Evolutionary conservation across 2,329 filamentous ascomycete species (phyloP).

Genomic region (Alternaria brassicicola): DNA sequence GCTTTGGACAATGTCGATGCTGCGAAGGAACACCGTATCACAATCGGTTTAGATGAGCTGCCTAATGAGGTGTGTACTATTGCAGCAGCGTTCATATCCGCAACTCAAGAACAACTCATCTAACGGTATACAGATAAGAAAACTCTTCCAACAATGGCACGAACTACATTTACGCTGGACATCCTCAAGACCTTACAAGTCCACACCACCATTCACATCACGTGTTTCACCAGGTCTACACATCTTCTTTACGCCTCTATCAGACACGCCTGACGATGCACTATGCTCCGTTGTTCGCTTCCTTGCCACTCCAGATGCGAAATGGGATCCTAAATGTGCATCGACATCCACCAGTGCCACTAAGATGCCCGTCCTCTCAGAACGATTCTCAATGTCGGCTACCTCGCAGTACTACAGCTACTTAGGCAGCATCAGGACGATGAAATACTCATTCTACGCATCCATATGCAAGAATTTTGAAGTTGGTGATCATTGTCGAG

Average conservation of each 20-base stretch:
- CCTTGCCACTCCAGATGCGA: conserved; percentile 60
- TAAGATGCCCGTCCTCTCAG: conserved; percentile 59
- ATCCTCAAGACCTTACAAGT: conserved; percentile 62
- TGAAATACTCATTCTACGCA: conserved; percentile 61
- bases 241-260: conserved; percentile 71
- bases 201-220: conserved; percentile 73
- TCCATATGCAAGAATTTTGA: conserved; percentile 56
- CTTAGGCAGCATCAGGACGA: conserved; percentile 61
- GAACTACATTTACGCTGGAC: conserved; percentile 83
- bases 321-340: conserved; percentile 66
- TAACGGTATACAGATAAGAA: conserved; percentile 58
- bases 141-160: conserved; percentile 67
- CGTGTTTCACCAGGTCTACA: conserved; percentile 81
- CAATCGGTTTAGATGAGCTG: conserved; percentile 74
- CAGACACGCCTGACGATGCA: conserved; percentile 36
- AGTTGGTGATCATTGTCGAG: conserved; percentile 53
- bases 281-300: conserved; percentile 66
- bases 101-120: not conserved
- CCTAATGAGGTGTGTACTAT: conserved; percentile 62
- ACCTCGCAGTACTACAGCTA: conserved; percentile 74
- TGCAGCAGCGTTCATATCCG: not conserved
- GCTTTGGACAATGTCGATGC: conserved; percentile 67
- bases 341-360: conserved; percentile 66
- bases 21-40: conserved; percentile 79
- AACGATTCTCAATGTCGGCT: conserved; percentile 67